Conservation (phyloP, 768 basidiomycete genomes). For the Pleurotus sapidus region DNA sequence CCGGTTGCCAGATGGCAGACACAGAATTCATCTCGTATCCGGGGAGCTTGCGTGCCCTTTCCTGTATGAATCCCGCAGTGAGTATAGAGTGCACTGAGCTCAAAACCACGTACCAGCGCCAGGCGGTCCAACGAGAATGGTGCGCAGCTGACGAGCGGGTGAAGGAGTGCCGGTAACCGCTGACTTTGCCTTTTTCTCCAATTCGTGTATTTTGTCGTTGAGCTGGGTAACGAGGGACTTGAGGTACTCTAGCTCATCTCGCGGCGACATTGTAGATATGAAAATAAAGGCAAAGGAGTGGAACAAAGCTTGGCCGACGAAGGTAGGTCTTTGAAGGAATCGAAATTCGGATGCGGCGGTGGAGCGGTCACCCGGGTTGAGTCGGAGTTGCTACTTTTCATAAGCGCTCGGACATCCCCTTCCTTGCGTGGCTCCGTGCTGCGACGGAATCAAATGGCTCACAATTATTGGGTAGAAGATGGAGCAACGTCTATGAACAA, state of each 20-base stretch:
- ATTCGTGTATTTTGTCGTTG: conserved; percentile 78
- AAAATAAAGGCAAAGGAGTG: conserved; percentile 11
- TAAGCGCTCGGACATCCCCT: neutral
- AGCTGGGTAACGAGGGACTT: conserved; percentile 90
- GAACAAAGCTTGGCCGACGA: conserved; percentile 11
- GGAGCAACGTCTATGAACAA: no score
- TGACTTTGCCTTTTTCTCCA: conserved; percentile 70
- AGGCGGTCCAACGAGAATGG: conserved; percentile 94
- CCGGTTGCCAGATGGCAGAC: conserved; percentile 98
- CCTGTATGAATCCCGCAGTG: conserved; percentile 45
- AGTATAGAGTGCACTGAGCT: neutral
- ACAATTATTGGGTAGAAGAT: no score
- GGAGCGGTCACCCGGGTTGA: conserved; percentile 6
- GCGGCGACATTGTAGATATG: conserved; percentile 48
- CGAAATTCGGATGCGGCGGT: conserved; percentile 5
- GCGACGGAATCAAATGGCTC: no score
- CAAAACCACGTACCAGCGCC: conserved; percentile 74
- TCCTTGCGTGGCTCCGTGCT: no score
- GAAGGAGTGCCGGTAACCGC: conserved; percentile 41
- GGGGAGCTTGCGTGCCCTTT: conserved; percentile 97
- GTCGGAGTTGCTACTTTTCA: conserved; percentile 2
- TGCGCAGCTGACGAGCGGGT: conserved; percentile 77
- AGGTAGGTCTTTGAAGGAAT: conserved; percentile 7
- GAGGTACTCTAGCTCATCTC: conserved; percentile 90
- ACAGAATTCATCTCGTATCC: conserved; percentile 89